Conservation (phyloP, 2,329 filamentous ascomycete species). For the Emmonsiellopsis sp. region DNA sequence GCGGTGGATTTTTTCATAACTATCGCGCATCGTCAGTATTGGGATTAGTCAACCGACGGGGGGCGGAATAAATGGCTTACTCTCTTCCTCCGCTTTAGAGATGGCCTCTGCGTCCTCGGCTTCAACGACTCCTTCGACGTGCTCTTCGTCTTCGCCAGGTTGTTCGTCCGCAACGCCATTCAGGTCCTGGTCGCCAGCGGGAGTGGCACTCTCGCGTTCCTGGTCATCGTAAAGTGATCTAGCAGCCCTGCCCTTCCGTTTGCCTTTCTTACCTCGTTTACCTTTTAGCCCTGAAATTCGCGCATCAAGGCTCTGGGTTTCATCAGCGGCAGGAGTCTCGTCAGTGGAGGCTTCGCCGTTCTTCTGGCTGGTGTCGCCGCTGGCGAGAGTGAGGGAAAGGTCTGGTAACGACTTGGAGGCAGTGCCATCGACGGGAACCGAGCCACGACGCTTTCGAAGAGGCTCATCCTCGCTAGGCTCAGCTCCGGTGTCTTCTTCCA, state of each 20-base stretch:
- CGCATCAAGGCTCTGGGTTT: constrained; percentile 23
- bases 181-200: constrained; percentile 29
- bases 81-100: constrained; percentile 45
- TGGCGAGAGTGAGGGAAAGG: not conserved
- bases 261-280: constrained; percentile 37
- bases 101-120: constrained; percentile 34
- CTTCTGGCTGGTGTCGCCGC: constrained; percentile 3
- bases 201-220: constrained; percentile 15
- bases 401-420: constrained; percentile 1
- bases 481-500: constrained; percentile 25
- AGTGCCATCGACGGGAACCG: constrained; percentile 7
- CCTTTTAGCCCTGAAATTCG: constrained; percentile 22
- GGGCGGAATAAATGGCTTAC: constrained; percentile 24
- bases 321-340: constrained; percentile 21
- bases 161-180: constrained; percentile 38
- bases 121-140: constrained; percentile 37
- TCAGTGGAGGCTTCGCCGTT: constrained; percentile 13
- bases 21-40: constrained; percentile 31
- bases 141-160: constrained; percentile 40
- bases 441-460: constrained; percentile 31
- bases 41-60: constrained; percentile 13
- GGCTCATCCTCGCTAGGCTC: constrained; percentile 31
- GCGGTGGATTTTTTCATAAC: constrained; percentile 71
- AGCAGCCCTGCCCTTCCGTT: constrained; percentile 35
- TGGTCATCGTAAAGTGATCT: constrained; percentile 30